These are phyloP conservation scores for Fusarium sp. DNA, from an alignment of 2,329 filamentous ascomycete species.

Conservation along the genomic window DNA sequence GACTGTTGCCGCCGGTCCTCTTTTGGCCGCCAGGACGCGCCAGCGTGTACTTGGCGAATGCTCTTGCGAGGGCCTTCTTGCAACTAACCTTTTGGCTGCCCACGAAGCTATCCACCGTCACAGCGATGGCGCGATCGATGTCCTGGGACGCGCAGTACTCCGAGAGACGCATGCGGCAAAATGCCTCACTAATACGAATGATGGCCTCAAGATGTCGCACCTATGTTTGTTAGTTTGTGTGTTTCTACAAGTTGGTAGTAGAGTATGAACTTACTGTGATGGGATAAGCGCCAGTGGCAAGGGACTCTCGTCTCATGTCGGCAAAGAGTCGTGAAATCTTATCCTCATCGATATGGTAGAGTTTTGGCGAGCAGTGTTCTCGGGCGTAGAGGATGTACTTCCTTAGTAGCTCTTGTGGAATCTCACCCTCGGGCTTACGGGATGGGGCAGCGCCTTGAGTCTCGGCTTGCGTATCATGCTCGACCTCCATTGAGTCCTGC, in stretches of 20 bases:
- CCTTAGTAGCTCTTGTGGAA: constrained; percentile 88
- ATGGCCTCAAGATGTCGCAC: constrained; percentile 98
- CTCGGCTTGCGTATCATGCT: constrained; percentile 64
- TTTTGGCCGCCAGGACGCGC: constrained; percentile 60
- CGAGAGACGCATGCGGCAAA: constrained; percentile 97
- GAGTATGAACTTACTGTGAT: constrained; percentile 82
- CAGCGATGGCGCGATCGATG: constrained; percentile 96
- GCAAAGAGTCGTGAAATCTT: constrained; percentile 95
- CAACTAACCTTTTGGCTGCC: constrained; percentile 96
- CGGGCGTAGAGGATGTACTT: constrained; percentile 98
- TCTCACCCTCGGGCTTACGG: constrained; percentile 70
- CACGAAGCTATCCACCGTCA: constrained; percentile 96
- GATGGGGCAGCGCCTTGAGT: constrained; percentile 50
- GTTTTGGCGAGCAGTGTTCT: constrained; percentile 88
- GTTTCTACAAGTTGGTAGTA: background rate
- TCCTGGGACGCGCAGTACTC: constrained; percentile 93
- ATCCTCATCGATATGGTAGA: constrained; percentile 98
- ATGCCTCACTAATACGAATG: constrained; percentile 93
- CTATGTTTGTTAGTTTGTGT: constrained; percentile 60
- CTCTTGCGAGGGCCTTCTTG: constrained; percentile 93
- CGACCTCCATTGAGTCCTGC: constrained; percentile 72
- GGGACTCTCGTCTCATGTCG: constrained; percentile 92
- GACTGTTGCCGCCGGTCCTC: constrained; percentile 41
- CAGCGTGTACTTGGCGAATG: constrained; percentile 94
- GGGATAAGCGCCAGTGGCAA: constrained; percentile 95